Conservation (phyloP, 2,329 filamentous ascomycete species). For the Aspergillus viridinutans region DNA sequence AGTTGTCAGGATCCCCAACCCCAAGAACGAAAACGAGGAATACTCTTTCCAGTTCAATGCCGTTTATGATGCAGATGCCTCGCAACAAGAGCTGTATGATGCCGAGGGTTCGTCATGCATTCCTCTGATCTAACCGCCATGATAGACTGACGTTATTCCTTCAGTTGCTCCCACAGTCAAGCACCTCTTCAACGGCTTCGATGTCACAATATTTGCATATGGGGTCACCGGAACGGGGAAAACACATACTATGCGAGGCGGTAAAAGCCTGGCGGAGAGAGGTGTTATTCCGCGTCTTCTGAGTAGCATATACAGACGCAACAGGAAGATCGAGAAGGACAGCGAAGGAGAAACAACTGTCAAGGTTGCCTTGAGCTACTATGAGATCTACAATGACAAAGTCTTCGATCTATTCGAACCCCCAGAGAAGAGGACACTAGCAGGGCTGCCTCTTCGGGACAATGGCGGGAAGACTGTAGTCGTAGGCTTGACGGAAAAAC, state of each 20-base stretch:
- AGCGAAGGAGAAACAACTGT: constrained; percentile 65
- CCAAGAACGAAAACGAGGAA: constrained; percentile 85
- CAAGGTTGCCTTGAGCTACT: constrained; percentile 77
- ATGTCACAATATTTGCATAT: constrained; percentile 88
- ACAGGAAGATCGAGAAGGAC: constrained; percentile 81
- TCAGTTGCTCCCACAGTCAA: constrained; percentile 85
- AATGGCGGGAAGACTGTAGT: constrained; percentile 84
- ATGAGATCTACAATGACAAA: constrained; percentile 96
- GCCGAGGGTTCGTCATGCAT: constrained; percentile 66
- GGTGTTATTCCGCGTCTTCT: constrained; percentile 83
- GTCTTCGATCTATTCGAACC: constrained; percentile 87
- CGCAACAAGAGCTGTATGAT: constrained; percentile 84
- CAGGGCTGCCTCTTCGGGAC: constrained; percentile 77
- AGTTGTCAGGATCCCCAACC: constrained; percentile 84
- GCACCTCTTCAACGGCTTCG: constrained; percentile 77
- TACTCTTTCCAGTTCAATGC: constrained; percentile 94
- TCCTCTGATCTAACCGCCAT: neutral
- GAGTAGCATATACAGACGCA: constrained; percentile 78
- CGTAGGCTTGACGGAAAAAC: constrained; percentile 76
- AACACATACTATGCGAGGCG: constrained; percentile 93
- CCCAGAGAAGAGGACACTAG: constrained; percentile 76
- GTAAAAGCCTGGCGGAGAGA: constrained; percentile 76
- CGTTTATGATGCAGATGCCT: constrained; percentile 75
- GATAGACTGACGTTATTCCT: constrained; percentile 14
- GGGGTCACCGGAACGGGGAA: constrained; percentile 92